Conservation (phyloP, 2,329 filamentous ascomycete species). For the Beauveria medogensis region DNA sequence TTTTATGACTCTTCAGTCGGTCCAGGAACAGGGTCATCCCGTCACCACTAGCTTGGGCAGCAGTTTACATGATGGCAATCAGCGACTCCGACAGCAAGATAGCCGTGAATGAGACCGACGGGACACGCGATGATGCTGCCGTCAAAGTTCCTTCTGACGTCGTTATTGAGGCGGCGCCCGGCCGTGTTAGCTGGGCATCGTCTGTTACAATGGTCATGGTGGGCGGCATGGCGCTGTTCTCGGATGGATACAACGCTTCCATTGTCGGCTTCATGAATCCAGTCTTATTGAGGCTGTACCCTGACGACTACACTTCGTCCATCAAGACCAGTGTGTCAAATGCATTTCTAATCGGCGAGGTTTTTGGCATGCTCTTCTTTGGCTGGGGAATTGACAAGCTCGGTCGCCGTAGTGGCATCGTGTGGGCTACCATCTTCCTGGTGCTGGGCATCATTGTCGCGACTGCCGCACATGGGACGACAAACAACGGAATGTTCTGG, state of each 20-base stretch:
- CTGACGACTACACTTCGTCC: constrained; percentile 22
- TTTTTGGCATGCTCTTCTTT: constrained; percentile 32
- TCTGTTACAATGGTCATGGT: constrained; percentile 19
- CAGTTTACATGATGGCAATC: too few relatives aligned
- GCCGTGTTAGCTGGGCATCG: neutral
- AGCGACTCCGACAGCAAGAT: too few relatives aligned
- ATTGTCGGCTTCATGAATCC: constrained; percentile 27
- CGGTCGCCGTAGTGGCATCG: constrained; percentile 36
- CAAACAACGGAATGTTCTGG: constrained; percentile 39
- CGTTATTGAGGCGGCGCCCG: neutral
- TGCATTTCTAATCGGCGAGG: constrained; percentile 31
- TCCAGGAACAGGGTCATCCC: too few relatives aligned
- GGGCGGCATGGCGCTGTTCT: constrained; percentile 23
- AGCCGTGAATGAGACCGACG: too few relatives aligned
- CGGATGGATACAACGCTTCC: constrained; percentile 28
- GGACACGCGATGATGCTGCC: too few relatives aligned
- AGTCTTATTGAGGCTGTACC: constrained; percentile 23
- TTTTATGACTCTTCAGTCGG: too few relatives aligned
- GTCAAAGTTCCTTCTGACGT: neutral
- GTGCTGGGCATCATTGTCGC: constrained; percentile 37
- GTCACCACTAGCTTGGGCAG: too few relatives aligned
- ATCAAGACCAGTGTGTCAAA: constrained; percentile 33
- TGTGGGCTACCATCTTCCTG: constrained; percentile 37
- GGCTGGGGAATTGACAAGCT: constrained; percentile 37
- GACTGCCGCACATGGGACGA: constrained; percentile 33